phyloP scores from a whole-genome alignment of 2,329 filamentous ascomycete species.

The Pseudopithomyces maydicus region DNA sequence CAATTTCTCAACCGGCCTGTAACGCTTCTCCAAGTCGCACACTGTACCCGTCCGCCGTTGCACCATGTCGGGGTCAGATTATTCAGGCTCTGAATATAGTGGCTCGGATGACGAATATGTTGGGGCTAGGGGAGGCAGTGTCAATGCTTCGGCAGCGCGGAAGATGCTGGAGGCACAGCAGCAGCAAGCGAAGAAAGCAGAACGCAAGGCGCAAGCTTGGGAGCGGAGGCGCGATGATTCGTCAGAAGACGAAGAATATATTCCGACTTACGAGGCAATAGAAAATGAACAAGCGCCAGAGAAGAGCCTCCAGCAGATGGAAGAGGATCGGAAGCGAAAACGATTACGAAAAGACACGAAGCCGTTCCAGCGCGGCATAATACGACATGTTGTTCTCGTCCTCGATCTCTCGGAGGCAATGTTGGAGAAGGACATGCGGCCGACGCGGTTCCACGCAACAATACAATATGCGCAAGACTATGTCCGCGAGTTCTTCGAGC shows the following conservation, averaged over 20 bases:
- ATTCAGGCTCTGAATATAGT: constrained; percentile 68
- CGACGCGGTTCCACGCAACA: constrained; percentile 81
- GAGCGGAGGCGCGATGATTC: constrained; percentile 35
- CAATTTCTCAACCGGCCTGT: background rate
- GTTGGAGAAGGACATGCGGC: constrained; percentile 91
- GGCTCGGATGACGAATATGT: constrained; percentile 67
- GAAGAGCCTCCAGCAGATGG: constrained; percentile 70
- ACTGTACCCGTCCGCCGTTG: constrained; percentile 6
- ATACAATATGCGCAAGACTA: constrained; percentile 86
- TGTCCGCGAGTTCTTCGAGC: constrained; percentile 93
- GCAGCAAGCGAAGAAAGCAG: constrained; percentile 18
- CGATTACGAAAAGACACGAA: constrained; percentile 90
- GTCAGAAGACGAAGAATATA: constrained; percentile 12
- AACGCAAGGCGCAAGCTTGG: constrained; percentile 54
- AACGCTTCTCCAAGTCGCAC: background rate
- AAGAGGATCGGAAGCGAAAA: constrained; percentile 83
- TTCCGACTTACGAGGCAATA: constrained; percentile 59
- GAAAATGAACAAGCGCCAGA: constrained; percentile 75
- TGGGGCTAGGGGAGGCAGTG: constrained; percentile 42
- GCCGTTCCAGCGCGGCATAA: constrained; percentile 93
- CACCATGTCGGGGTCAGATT: constrained; percentile 74
- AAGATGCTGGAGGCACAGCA: constrained; percentile 18
- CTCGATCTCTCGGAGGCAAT: constrained; percentile 93
- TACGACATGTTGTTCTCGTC: constrained; percentile 90
- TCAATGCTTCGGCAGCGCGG: constrained; percentile 31